Percentiles rank a stretch among this genome's conserved stretches.
These are phyloP conservation scores for Candida odintsovae DNA, from an alignment of 805 yeast species.

Conservation along the genomic window DNA sequence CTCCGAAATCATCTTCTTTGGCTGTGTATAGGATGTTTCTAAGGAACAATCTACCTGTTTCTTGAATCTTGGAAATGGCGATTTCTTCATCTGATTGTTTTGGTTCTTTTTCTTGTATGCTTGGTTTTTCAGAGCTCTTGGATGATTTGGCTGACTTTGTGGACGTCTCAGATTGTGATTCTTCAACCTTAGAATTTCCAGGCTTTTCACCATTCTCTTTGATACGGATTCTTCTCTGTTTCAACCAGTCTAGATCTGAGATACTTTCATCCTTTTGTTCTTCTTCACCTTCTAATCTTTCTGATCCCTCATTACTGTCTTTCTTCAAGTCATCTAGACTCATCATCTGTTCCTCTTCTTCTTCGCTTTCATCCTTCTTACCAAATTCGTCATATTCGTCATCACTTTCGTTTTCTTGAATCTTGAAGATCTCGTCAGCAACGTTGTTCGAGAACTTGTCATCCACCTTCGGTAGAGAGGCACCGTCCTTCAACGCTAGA, in stretches of 20 bases:
- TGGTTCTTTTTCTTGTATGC: constrained; percentile 17
- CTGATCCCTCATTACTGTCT: constrained; percentile 22
- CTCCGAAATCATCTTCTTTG: constrained; percentile 69
- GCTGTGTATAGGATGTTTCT: constrained; percentile 81
- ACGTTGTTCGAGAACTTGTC: constrained; percentile 17
- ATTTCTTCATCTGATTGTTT: constrained; percentile 39
- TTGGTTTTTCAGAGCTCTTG: constrained; percentile 1
- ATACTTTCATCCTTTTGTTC: constrained; percentile 45
- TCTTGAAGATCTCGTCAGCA: constrained; percentile 22
- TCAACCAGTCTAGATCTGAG: constrained; percentile 85
- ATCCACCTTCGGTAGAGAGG: constrained; percentile 10
- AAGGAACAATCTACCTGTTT: constrained; percentile 79
- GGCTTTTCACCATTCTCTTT: constrained; percentile 36
- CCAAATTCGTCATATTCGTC: constrained; percentile 37
- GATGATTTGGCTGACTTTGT: constrained; percentile 3
- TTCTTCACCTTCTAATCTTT: constrained; percentile 16
- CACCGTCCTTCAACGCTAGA: constrained; percentile 28
- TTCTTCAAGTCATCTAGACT: constrained; percentile 28
- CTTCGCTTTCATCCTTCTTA: constrained; percentile 26
- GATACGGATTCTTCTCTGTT: constrained; percentile 67
- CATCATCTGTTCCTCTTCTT: constrained; percentile 48
- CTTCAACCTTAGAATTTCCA: constrained; percentile 6
- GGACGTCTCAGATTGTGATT: constrained; percentile 3
- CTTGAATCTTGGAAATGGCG: constrained; percentile 43
- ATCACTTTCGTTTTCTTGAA: constrained; percentile 35